phyloP scores from a whole-genome alignment of 2,329 filamentous ascomycete species.

The Xylaria sp. region DNA sequence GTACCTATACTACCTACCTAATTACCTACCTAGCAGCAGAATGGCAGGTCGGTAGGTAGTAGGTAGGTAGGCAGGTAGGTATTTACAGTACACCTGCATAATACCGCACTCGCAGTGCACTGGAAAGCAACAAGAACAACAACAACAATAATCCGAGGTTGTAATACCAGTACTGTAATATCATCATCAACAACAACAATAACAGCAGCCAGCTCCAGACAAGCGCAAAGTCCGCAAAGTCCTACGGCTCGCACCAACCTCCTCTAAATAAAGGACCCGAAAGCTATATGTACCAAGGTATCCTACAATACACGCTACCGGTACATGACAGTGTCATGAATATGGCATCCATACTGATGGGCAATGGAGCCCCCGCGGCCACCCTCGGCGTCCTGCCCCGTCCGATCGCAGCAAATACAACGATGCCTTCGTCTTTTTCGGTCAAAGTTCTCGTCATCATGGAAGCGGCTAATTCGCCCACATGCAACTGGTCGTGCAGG shows the following conservation, averaged over 20 bases:
- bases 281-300: no score
- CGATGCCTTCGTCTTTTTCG: constrained; percentile 42
- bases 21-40: no score
- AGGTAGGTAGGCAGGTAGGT: background rate
- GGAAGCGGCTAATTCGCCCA: constrained; percentile 44
- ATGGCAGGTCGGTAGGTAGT: no score
- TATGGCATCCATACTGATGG: constrained; percentile 25
- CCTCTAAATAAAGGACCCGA: constrained; percentile 1
- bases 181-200: background rate
- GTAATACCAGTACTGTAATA: background rate
- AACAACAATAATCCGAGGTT: no score
- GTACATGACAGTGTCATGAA: constrained; percentile 20
- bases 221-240: constrained; percentile 7
- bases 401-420: constrained; percentile 41
- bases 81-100: background rate
- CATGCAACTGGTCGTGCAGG: constrained; percentile 46
- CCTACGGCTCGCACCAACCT: constrained; percentile 16
- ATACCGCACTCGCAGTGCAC: background rate
- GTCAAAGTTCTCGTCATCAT: constrained; percentile 45
- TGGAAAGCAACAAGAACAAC: background rate
- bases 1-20: no score
- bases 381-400: constrained; percentile 38
- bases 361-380: constrained; percentile 26
- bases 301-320: background rate
- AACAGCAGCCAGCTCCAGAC: background rate